phyloP scores from a whole-genome alignment of 495 filamentous ascomycete genomes.

The Penicillium mononematosum region DNA sequence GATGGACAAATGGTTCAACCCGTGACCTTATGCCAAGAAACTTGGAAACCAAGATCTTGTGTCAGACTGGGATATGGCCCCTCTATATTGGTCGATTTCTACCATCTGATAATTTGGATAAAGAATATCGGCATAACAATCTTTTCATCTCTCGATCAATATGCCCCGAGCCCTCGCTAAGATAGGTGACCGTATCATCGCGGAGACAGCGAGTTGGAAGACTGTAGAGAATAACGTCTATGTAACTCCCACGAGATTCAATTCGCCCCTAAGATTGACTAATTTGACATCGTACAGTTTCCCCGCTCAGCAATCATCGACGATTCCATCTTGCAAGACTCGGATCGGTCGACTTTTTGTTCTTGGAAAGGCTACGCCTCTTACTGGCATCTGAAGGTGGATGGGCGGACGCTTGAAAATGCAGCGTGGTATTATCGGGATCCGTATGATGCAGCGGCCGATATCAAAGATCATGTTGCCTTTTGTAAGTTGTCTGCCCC shows the following conservation, averaged over 20 bases:
- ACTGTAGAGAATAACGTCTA: not conserved
- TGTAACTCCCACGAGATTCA: not conserved
- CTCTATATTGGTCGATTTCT: no score
- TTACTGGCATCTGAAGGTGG: not conserved
- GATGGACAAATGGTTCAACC: no score
- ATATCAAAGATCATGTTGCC: constrained; percentile 63
- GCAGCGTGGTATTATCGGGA: constrained; percentile 69
- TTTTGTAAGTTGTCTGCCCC: constrained; percentile 54
- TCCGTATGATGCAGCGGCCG: constrained; percentile 54
- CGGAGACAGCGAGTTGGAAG: not conserved
- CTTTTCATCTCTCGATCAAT: not conserved
- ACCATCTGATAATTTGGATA: no score
- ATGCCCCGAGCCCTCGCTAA: not conserved
- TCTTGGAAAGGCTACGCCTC: not conserved
- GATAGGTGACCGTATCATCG: not conserved
- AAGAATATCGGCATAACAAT: no score
- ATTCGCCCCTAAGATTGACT: not conserved
- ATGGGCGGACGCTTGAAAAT: constrained; percentile 49
- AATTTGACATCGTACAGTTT: not conserved
- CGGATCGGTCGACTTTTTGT: not conserved
- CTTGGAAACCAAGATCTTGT: no score
- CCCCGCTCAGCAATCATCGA: not conserved
- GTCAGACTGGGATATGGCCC: no score
- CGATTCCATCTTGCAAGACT: not conserved
- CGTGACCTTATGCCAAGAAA: no score